Conservation (phyloP, 495 filamentous ascomycete genomes). For the Cercophora samala region DNA sequence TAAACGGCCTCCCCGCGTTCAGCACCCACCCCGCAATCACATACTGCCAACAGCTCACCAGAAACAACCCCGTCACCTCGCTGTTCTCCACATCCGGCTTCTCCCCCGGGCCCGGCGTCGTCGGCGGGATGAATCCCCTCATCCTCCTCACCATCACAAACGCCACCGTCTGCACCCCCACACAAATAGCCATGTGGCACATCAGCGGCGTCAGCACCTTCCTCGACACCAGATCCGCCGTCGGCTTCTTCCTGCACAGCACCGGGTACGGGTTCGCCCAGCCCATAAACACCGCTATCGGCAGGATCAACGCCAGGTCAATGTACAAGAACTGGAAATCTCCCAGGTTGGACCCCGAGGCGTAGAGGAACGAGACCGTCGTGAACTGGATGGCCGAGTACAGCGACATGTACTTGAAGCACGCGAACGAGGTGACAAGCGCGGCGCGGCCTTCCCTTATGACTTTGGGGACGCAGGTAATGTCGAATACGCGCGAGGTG, state of each 20-base stretch:
- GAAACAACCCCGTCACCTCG: slow-evolving; percentile 85
- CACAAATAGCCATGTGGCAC: slow-evolving; percentile 80
- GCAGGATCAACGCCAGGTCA: slow-evolving; percentile 86
- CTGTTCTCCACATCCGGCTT: slow-evolving; percentile 85
- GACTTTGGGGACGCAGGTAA: slow-evolving; percentile 90
- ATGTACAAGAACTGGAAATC: slow-evolving; percentile 99
- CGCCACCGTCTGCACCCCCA: slow-evolving; percentile 69
- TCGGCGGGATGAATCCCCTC: slow-evolving; percentile 82
- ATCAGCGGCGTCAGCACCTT: slow-evolving; percentile 89
- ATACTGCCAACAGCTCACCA: slow-evolving; percentile 92
- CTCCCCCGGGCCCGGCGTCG: slow-evolving; percentile 62
- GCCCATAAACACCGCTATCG: slow-evolving; percentile 98
- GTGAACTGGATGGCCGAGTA: slow-evolving; percentile 99
- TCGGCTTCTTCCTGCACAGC: slow-evolving; percentile 80
- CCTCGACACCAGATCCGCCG: slow-evolving; percentile 86
- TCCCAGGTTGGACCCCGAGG: slow-evolving; percentile 90
- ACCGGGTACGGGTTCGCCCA: slow-evolving; percentile 83
- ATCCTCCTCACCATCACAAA: slow-evolving; percentile 71
- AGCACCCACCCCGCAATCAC: slow-evolving; percentile 83
- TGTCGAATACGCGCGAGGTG: slow-evolving; percentile 92
- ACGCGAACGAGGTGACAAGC: slow-evolving; percentile 96
- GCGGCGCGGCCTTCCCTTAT: slow-evolving; percentile 94
- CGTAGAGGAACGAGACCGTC: slow-evolving; percentile 96
- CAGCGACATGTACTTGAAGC: slow-evolving; percentile 99
- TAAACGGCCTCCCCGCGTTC: slow-evolving; percentile 84